Evolutionary conservation across 805 yeast genomes (phyloP), one percentile per base, ranked within the genome.

Genomic region (Hanseniaspora lachancei): DNA sequence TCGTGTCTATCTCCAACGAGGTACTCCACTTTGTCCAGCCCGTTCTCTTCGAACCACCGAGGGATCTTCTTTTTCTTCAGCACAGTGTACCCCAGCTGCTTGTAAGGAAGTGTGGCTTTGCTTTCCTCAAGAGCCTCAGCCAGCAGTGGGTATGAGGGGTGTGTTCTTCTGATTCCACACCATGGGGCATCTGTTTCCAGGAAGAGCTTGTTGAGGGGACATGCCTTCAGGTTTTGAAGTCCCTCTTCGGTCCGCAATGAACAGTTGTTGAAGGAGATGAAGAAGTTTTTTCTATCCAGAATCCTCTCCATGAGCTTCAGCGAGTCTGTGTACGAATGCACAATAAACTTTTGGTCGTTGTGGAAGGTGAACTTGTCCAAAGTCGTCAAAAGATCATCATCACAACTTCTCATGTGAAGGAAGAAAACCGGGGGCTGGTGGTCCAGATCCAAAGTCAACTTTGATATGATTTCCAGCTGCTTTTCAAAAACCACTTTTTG

Each of bases 151-250:
- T 83, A 62, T 47, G 74, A 66, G 36, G 76, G 77, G 61, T 79
- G 78, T 46, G 93, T 76, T 60, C 79, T 85, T 57, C 95, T 75
- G 47, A 93, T 79, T 64, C 89, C 97, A 71, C 99, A 93, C 98
- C 98, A 93, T 1, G 99, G 98, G 3, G 97, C 89, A 69, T 93
- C 98, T 0, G 97, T 91, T 66, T 93, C 99, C 10, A 93, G 77
- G 75, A 91, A 69, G 44, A 93, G 67, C 62, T 74, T 77, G 5
- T 81, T 79, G 9, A 80, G 63, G 0, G 97, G 97, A n/a, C 93
- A 77, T 59, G 84, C 89, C 57, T 78, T 79, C 2, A 49, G 21
- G n/a, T 50, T 55, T 23, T 49, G 43, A 9, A 49, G 10, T 32
- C 55, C 53, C 13, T 44, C 50, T 35, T 49, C 47, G 0, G 86